Evolutionary conservation across 768 basidiomycete species (phyloP).

Genomic region (Boletus sp.): DNA sequence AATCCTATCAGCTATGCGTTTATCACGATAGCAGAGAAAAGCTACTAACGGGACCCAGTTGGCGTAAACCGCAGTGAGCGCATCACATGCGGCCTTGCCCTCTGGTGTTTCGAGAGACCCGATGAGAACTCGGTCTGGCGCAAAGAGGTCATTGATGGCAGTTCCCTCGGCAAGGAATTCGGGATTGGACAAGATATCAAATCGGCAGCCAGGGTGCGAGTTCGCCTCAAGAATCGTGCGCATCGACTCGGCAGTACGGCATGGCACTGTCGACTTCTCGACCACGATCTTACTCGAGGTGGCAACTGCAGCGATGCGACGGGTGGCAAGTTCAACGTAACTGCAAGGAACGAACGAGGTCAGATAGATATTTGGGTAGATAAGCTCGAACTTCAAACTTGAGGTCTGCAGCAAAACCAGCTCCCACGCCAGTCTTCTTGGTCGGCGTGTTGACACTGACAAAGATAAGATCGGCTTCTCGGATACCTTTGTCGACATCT

Average conservation of each 20-base stretch:
- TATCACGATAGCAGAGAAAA: background rate
- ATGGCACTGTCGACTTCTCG: conserved; percentile 98
- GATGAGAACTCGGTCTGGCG: conserved; percentile 94
- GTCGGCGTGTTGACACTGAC: conserved; percentile 99
- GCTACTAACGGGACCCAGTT: conserved; percentile 91
- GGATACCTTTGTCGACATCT: conserved; percentile 89
- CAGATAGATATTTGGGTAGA: conserved; percentile 5
- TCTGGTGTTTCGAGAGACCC: conserved; percentile 90
- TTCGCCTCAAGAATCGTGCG: conserved; percentile 98
- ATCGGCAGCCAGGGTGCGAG: conserved; percentile 84
- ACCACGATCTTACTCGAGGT: conserved; percentile 95
- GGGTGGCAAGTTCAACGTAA: conserved; percentile 96
- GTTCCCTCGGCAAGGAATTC: conserved; percentile 99
- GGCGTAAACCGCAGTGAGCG: conserved; percentile 79
- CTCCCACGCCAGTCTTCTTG: conserved; percentile 96
- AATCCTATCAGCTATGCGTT: background rate
- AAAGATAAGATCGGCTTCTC: conserved; percentile 96
- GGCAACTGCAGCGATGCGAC: conserved; percentile 91
- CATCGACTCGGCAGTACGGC: conserved; percentile 98
- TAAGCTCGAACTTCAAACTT: conserved; percentile 58
- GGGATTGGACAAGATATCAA: conserved; percentile 99
- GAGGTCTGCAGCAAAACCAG: conserved; percentile 97
- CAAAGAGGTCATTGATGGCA: conserved; percentile 84
- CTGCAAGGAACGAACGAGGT: conserved; percentile 39
- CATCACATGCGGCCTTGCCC: conserved; percentile 75